Percentiles rank a stretch among this genome's conserved stretches.
Conservation (phyloP, 2,329 filamentous ascomycete genomes). For the Zymoseptoria ardabiliae region DNA sequence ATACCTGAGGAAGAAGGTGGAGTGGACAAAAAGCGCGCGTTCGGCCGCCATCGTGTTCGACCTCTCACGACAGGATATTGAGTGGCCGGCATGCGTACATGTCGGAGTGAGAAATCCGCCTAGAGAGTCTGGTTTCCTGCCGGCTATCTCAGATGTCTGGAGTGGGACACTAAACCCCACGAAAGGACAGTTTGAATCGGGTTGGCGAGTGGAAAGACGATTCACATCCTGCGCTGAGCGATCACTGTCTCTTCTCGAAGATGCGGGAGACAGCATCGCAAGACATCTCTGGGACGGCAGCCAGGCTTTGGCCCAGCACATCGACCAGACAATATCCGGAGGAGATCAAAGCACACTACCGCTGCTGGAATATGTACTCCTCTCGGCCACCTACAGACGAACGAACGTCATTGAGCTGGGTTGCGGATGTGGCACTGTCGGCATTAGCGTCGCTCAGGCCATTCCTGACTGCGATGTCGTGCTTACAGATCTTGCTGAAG, state of each 20-base stretch:
- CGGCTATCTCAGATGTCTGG: conserved; percentile 50
- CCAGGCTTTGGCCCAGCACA: conserved; percentile 48
- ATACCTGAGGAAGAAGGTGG: conserved; percentile 36
- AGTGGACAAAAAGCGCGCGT: conserved; percentile 40
- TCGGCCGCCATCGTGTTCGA: conserved; percentile 39
- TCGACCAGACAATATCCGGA: conserved; percentile 38
- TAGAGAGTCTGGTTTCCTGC: conserved; percentile 26
- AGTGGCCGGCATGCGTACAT: conserved; percentile 36
- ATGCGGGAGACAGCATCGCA: conserved; percentile 66
- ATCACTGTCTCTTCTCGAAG: conserved; percentile 53
- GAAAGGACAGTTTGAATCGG: conserved; percentile 35
- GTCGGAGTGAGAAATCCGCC: conserved; percentile 30
- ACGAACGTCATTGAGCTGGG: conserved; percentile 58
- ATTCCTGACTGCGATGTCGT: conserved; percentile 46
- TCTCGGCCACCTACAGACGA: conserved; percentile 33
- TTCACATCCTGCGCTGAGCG: conserved; percentile 38
- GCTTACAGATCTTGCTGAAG: conserved; percentile 61
- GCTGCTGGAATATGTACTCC: conserved; percentile 32
- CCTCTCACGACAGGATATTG: conserved; percentile 32
- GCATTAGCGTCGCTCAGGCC: conserved; percentile 53
- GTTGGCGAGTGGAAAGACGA: conserved; percentile 50
- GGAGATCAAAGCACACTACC: conserved; percentile 26
- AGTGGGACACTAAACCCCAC: conserved; percentile 40
- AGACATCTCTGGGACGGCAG: conserved; percentile 64
- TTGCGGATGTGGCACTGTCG: conserved; percentile 61